Conservation (phyloP, 148 eudicot genomes). For the Silene latifolia region DNA sequence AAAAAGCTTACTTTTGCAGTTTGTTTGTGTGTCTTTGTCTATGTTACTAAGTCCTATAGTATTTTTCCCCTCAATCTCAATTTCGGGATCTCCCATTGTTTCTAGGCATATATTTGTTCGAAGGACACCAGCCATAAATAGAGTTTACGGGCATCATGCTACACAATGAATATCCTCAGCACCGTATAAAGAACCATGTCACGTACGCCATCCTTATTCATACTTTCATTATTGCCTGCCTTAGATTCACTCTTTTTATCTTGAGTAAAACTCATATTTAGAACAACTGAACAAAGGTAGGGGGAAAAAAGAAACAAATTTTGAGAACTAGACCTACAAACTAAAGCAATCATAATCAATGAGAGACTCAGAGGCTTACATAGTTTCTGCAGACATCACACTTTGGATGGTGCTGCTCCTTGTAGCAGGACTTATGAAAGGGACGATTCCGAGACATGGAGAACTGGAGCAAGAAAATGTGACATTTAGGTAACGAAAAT, state of each 20-base stretch:
- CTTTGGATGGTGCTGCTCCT: conserved; percentile 81
- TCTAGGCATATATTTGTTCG: no score
- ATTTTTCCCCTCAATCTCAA: no score
- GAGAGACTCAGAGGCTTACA: conserved; percentile 49
- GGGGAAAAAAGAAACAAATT: background rate
- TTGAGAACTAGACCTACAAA: background rate
- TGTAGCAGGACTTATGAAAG: conserved; percentile 82
- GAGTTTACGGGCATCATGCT: background rate
- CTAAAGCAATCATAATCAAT: background rate
- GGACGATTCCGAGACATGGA: conserved; percentile 80
- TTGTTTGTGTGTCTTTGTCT: no score
- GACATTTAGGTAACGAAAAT: background rate
- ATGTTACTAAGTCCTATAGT: no score
- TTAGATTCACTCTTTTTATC: background rate
- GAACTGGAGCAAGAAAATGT: conserved; percentile 42
- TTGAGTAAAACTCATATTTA: background rate
- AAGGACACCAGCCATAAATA: no score
- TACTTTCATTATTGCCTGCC: no score
- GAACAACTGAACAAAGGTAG: no score
- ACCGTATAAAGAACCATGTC: background rate
- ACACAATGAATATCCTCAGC: background rate
- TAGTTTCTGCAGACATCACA: conserved; percentile 86
- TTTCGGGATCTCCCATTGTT: no score
- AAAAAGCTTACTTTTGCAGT: no score
- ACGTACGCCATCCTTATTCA: no score